Evolutionary conservation across 805 yeast species (phyloP), one percentile per base, ranked within the genome.

Genomic region (Lachancea waltii): DNA sequence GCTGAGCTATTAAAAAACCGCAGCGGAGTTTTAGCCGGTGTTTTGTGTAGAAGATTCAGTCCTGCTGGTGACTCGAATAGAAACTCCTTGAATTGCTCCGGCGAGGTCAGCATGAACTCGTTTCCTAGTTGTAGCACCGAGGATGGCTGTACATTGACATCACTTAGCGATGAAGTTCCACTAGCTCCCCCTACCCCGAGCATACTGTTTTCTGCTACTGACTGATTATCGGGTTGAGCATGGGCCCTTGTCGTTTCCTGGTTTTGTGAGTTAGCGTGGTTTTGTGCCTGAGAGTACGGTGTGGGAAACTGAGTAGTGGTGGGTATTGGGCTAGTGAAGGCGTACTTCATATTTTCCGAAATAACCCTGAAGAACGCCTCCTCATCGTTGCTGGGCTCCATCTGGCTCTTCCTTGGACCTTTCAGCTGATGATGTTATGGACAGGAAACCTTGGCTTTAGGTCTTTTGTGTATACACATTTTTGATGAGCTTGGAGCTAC

Each of bases 1-100:
- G 26, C 42, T 10, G 48, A 30, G 14, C 51, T 54, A 7, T 57
- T 48, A 8, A 55, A 49, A 38, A 59, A 59, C 25, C 53, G 39
- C n/a, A 59, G 43, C 1, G 64, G 63, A 5, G 63, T 56, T 48
- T 54, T 59, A 19, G 63, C 62, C 3, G 64, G 63, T 1, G 64
- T 56, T 30, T 54, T 54, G 21, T 56, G 60, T 34, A 56, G 50
- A 16, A 59, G 42, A 39, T 55, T 58, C 15, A 56, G 46, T 2
- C 58, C 59, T 6, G 51, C 53, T 13, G 63, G 63, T 6, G 63
- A 58, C 15, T 58, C 63, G 8, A 56, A 49, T 28, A 60, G 38
- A 33, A 58, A 57, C 33, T 60, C 64, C 41, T 52, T 54, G 31
- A 60, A 49, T 36, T 58, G 61, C 33, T 57, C 64, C 7, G 64